phyloP scores from a whole-genome alignment of 441 rosid genomes.

The Pelargonium fulgidum region DNA sequence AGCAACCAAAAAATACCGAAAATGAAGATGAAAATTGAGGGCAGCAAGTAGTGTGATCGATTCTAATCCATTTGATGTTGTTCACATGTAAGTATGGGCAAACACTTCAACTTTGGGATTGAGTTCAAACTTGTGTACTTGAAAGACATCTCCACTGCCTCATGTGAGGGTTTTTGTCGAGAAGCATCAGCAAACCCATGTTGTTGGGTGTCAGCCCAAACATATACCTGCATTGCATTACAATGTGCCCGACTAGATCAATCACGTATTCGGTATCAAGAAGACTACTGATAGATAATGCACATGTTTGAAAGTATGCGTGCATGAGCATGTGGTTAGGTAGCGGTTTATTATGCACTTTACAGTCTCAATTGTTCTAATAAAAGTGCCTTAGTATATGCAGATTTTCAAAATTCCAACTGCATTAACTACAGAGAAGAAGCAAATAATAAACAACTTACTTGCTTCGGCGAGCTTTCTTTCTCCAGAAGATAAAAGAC shows the following conservation, averaged over 20 bases:
- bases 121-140: constrained; percentile 58
- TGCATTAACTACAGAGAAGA: not conserved
- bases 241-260: constrained; percentile 14
- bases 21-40: constrained; percentile 26
- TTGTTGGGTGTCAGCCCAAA: constrained; percentile 51
- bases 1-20: constrained; percentile 21
- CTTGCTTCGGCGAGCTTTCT: constrained; percentile 73
- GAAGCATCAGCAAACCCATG: constrained; percentile 65
- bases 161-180: constrained; percentile 60
- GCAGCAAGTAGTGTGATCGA: constrained; percentile 17
- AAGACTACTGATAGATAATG: not conserved
- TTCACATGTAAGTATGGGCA: constrained; percentile 17
- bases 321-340: too few relatives aligned
- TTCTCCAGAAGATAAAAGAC: constrained; percentile 72
- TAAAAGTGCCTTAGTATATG: not conserved
- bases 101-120: constrained; percentile 14
- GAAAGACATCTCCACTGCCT: constrained; percentile 81
- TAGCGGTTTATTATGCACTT: not conserved
- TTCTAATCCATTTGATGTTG: constrained; percentile 23
- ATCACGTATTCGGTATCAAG: not conserved
- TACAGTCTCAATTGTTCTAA: not conserved
- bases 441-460: constrained; percentile 35
- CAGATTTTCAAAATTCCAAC: not conserved
- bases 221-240: constrained; percentile 43
- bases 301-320: too few relatives aligned